These are phyloP conservation scores for Geotrichum reessii DNA, from an alignment of 1,139 yeast genomes.

Conservation along the genomic window DNA sequence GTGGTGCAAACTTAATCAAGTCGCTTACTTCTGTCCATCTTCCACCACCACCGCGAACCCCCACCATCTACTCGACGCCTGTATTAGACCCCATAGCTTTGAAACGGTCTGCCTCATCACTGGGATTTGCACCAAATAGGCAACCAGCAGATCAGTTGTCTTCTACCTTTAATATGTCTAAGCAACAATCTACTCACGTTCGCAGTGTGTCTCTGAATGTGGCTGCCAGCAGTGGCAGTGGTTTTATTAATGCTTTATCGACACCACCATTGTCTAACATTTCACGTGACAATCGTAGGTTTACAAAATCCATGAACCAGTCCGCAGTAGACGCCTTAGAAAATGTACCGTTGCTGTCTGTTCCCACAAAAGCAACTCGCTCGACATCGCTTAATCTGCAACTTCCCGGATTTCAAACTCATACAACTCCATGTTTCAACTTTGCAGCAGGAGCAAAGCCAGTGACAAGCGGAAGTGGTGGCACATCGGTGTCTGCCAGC, in stretches of 20 bases:
- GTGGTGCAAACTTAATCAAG: neutral
- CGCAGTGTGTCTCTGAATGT: neutral
- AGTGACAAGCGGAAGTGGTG: neutral
- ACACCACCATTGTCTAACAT: neutral
- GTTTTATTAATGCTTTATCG: neutral
- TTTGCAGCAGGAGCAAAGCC: neutral
- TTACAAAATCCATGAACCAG: neutral
- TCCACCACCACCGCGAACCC: conserved; percentile 1
- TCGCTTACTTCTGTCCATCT: conserved; percentile 3
- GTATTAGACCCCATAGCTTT: neutral
- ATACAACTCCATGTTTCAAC: neutral
- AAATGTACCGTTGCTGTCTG: neutral
- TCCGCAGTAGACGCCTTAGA: neutral
- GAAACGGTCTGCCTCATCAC: neutral
- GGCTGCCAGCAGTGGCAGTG: neutral
- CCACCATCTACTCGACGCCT: neutral
- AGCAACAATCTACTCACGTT: neutral
- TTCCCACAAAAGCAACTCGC: neutral
- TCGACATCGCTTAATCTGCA: neutral
- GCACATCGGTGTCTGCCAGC: neutral
- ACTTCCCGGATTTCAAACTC: neutral
- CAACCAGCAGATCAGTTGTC: neutral
- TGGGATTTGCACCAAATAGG: neutral
- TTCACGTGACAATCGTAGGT: neutral
- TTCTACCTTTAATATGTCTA: neutral